phyloP scores from a whole-genome alignment of 2,329 filamentous ascomycete species.

The Colletotrichum somersetense region DNA sequence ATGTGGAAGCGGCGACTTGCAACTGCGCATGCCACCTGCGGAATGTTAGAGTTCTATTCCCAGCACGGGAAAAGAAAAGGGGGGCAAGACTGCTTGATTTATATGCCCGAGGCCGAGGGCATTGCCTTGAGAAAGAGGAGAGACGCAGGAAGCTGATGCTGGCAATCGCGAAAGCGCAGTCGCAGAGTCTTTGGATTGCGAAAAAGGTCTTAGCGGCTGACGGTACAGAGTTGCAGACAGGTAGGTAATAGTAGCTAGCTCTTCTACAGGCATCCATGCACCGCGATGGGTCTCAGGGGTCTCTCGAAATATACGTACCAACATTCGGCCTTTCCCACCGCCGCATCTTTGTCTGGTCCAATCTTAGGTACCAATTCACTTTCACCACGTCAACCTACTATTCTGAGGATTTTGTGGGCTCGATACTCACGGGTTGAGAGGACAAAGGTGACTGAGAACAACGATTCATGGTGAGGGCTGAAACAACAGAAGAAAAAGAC shows the following conservation, averaged over 20 bases:
- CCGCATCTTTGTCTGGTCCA: not conserved
- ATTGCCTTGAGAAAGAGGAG: not conserved
- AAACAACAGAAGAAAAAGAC: constrained; percentile 1
- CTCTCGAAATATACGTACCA: not conserved
- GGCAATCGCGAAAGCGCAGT: not conserved
- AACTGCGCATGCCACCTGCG: constrained; percentile 6
- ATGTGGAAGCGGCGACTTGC: constrained; percentile 5
- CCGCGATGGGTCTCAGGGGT: not conserved
- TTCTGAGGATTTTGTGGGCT: too few relatives aligned
- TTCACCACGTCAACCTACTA: not conserved
- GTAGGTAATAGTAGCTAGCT: not conserved
- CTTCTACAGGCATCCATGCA: not conserved
- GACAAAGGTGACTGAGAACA: not conserved
- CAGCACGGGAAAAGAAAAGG: not conserved
- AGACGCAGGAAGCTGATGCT: not conserved
- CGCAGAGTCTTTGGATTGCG: not conserved
- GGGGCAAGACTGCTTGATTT: not conserved
- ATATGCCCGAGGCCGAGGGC: not conserved
- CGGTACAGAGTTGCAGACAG: not conserved
- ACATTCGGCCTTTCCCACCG: not conserved
- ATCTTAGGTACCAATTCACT: not conserved
- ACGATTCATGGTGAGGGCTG: not conserved
- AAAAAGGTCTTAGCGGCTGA: not conserved
- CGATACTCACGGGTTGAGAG: not conserved
- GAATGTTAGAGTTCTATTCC: not conserved